These are phyloP conservation scores for Calonectria hongkongensis DNA, from an alignment of 2,329 filamentous ascomycete genomes.

Conservation along the genomic window DNA sequence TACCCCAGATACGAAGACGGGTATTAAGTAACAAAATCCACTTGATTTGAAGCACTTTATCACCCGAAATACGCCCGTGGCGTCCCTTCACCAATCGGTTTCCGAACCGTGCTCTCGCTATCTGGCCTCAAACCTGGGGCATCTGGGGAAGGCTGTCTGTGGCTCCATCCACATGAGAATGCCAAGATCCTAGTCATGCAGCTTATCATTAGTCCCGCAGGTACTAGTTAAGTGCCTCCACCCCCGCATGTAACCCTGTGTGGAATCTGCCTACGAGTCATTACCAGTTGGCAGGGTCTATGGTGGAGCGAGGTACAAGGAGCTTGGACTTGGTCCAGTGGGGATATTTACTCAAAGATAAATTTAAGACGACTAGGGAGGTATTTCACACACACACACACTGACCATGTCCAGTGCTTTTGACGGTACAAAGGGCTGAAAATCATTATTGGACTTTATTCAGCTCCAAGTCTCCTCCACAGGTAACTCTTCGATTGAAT, in stretches of 20 bases:
- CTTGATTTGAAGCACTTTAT: background rate
- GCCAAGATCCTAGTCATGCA: background rate
- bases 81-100: background rate
- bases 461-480: background rate
- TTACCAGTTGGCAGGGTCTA: background rate
- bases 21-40: constrained; percentile 23
- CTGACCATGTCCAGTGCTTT: background rate
- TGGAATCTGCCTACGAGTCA: constrained; percentile 1
- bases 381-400: background rate
- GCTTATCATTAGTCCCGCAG: constrained; percentile 13
- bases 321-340: background rate
- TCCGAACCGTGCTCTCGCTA: background rate
- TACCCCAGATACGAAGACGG: constrained; percentile 10
- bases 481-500: background rate
- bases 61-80: background rate
- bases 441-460: background rate
- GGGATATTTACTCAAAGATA: background rate
- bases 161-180: background rate
- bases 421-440: background rate
- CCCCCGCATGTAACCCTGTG: constrained; percentile 12
- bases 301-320: background rate
- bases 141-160: constrained; percentile 6
- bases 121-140: constrained; percentile 3
- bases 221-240: background rate
- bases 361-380: background rate